Conservation (phyloP, 2,329 filamentous ascomycete species). For the Penicillium sp. region DNA sequence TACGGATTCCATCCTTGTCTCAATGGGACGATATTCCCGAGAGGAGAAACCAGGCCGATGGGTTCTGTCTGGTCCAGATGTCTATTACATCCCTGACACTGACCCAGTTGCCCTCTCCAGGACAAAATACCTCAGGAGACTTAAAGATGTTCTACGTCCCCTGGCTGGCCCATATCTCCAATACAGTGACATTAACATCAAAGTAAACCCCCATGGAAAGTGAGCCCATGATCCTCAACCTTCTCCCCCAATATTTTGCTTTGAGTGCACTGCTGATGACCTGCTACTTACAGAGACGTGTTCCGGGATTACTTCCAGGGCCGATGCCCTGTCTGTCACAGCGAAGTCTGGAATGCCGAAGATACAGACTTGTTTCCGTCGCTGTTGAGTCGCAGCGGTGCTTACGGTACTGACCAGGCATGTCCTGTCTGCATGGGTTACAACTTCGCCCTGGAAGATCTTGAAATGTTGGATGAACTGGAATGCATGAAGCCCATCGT, state of each 20-base stretch:
- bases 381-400: neutral
- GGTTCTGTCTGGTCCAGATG: neutral
- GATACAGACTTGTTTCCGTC: neutral
- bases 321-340: neutral
- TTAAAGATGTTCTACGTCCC: neutral
- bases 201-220: constrained; percentile 1
- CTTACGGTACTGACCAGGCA: neutral
- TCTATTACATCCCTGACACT: neutral
- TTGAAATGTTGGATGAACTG: neutral
- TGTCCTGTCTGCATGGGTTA: neutral
- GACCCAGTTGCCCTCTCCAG: neutral
- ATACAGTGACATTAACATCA: neutral
- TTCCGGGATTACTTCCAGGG: neutral
- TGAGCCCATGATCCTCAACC: neutral
- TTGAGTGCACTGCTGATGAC: too few relatives aligned
- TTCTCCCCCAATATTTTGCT: neutral
- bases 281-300: neutral
- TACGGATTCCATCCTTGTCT: neutral
- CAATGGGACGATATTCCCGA: neutral
- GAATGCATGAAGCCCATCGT: too few relatives aligned
- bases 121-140: neutral
- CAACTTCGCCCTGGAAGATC: neutral
- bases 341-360: neutral
- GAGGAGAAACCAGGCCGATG: neutral
- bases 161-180: neutral